Evolutionary conservation across 257 asterid species (phyloP), one percentile per base, ranked within the genome.

Genomic region (Solanum pinnatisectum): DNA sequence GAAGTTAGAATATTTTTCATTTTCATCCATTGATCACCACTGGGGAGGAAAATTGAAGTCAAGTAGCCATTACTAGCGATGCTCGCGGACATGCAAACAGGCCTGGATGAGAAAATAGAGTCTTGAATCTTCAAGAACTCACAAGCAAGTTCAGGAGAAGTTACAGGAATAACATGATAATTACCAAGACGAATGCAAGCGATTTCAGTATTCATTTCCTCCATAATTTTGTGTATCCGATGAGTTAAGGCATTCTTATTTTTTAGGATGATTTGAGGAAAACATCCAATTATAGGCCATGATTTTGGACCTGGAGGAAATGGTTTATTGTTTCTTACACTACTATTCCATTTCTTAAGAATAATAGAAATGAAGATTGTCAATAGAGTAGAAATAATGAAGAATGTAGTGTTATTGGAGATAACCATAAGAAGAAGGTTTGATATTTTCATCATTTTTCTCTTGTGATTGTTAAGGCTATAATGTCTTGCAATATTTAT

Each of bases 111-210:
- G 33, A 90, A 90, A 32, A 23, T 13, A 0, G 36, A 39, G 60
- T 90, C 91, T 1, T 84, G 90, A 4, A 40, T 87, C 78, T 52
- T 84, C 63, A 88, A 78, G 84, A 90, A 87, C 87, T 90, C 87
- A 7, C 88, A n/a, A n/a, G 91, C 88, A 33, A 90, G 87, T 14
- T 88, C 90, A 22, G 89, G 91, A 30, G 91, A 88, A 3, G 84
- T 71, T 74, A 90, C 90, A 8, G 87, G 78, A 77, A 90, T 86
- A 3, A 86, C 42, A 12, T 82, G 60, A 23, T 37, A n/a, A 6
- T 1, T 13, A 5, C 84, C 88, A 0, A 89, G 30, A 49, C 84
- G 88, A 15, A 89, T 87, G 49, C 86, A 87, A 20, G 86, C 74
- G 13, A 89, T 89, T n/a, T 89, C 83, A 2, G 91, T 72, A 37